Evolutionary conservation across 768 basidiomycete species (phyloP), one percentile per base, ranked within the genome.

Genomic region (Auricularia cornea): DNA sequence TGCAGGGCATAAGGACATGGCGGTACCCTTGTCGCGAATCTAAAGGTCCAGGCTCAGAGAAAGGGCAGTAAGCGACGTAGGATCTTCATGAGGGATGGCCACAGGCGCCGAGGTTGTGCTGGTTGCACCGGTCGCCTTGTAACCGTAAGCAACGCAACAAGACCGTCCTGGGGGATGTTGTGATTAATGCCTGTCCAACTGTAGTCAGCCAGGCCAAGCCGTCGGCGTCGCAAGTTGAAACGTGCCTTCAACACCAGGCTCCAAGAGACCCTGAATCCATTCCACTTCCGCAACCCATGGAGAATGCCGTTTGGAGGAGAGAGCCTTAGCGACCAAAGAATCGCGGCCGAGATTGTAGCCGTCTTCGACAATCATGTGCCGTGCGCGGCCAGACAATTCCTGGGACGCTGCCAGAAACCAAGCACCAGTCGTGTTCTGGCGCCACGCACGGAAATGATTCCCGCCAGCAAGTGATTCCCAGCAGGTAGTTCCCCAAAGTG

Each of bases 401-500:
- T 89, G 87, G 14, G 89, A 91, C 4, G 79, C 90, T 0, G 84
- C 92, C 12, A 94, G 77, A 70, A 94, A 94, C 92, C 92, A 94
- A 6, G 92, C 92, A 0, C 87, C 84, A 57, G 83, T 88, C 68
- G 86, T 77, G 0, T 92, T 91, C 79, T 94, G 92, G 69, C 84
- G 85, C 92, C 92, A 94, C 8, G 90, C 90, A 59, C 92, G 83
- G 69, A 90, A 94, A 70, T 94, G 93, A 63, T 94, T 87, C 2
- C 92, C 92, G n/a, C 91, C 44, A 48, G 44, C 44, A 23, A 48
- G 44, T 5, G 44, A 48, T 48, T 94, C 92, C 88, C 92, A 92
- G 72, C 92, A 94, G 0, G 90, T 90, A 23, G 44, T 48, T 29
- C 92, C 92, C 81, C 84, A 86, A 33, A 86, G 75, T 3, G 91